Evolutionary conservation across 805 yeast species (phyloP).

Genomic region (Lipomyces japonicus): DNA sequence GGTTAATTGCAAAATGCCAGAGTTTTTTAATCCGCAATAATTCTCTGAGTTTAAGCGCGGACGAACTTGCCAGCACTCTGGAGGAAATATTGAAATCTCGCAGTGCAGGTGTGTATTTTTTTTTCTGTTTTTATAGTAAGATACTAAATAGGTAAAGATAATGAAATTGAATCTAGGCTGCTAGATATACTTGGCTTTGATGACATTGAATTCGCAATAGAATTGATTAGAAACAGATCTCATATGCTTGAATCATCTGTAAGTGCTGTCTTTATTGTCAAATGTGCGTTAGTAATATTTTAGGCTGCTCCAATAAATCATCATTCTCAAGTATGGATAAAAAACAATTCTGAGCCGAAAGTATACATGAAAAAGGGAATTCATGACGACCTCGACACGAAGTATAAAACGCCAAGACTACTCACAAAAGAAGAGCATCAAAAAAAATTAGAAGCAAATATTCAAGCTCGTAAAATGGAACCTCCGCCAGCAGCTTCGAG

Average conservation of each 20-base stretch:
- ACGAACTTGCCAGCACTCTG: conserved; percentile 16
- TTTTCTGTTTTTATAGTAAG: neutral
- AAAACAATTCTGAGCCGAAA: conserved; percentile 5
- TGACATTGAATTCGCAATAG: conserved; percentile 72
- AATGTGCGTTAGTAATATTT: neutral
- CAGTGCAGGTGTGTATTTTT: conserved; percentile 3
- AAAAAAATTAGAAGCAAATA: conserved; percentile 29
- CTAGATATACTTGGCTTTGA: conserved; percentile 84
- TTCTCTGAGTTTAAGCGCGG: conserved; percentile 11
- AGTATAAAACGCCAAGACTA: conserved; percentile 6
- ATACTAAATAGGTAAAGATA: conserved; percentile 8
- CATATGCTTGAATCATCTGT: conserved; percentile 10
- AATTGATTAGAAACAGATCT: conserved; percentile 46
- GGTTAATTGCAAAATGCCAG: conserved; percentile 19
- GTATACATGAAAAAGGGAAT: neutral
- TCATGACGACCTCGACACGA: neutral
- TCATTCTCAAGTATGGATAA: conserved; percentile 14
- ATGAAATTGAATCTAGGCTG: conserved; percentile 61
- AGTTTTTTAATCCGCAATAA: conserved; percentile 1
- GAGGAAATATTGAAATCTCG: conserved; percentile 5
- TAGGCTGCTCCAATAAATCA: neutral
- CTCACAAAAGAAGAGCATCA: conserved; percentile 29
- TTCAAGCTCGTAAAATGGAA: conserved; percentile 28
- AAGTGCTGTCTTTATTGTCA: neutral
- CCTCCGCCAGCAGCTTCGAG: conserved; percentile 10